Conservation (phyloP, 2,329 filamentous ascomycete species). For the Fonsecaea multimorphosa region DNA sequence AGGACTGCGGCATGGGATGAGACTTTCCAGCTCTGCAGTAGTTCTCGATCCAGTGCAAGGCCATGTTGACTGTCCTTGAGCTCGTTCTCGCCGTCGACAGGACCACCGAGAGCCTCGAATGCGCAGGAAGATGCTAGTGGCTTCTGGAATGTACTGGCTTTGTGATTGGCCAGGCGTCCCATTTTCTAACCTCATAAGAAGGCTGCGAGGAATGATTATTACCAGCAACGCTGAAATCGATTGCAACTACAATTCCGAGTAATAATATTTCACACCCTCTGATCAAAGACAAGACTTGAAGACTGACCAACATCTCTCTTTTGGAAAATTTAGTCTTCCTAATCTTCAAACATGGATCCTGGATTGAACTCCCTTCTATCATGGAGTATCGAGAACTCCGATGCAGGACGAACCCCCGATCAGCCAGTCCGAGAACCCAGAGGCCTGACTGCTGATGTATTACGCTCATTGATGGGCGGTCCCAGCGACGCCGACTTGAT, state of each 20-base stretch:
- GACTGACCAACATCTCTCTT: neutral
- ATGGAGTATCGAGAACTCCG: slow-evolving; percentile 74
- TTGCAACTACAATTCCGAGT: neutral
- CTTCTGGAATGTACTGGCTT: slow-evolving; percentile 27
- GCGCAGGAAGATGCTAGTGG: slow-evolving; percentile 29
- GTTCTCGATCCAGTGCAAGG: neutral
- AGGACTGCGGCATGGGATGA: neutral
- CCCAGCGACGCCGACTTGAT: slow-evolving; percentile 92
- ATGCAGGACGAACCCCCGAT: slow-evolving; percentile 34
- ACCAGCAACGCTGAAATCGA: no score
- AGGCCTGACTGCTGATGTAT: slow-evolving; percentile 69
- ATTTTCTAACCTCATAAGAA: slow-evolving; percentile 9
- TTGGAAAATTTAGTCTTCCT: slow-evolving; percentile 6
- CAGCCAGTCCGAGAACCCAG: slow-evolving; percentile 43
- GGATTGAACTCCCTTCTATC: slow-evolving; percentile 77
- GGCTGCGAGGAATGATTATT: neutral
- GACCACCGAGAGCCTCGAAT: slow-evolving; percentile 21
- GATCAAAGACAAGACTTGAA: neutral
- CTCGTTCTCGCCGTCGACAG: neutral
- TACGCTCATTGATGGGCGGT: slow-evolving; percentile 78
- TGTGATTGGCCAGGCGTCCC: slow-evolving; percentile 20
- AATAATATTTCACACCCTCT: neutral
- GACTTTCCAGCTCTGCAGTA: no score
- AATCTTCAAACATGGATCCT: slow-evolving; percentile 58
- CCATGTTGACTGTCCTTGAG: neutral